Evolutionary conservation across 2,329 filamentous ascomycete species (phyloP).

Genomic region (Epichloe glyceriae): DNA sequence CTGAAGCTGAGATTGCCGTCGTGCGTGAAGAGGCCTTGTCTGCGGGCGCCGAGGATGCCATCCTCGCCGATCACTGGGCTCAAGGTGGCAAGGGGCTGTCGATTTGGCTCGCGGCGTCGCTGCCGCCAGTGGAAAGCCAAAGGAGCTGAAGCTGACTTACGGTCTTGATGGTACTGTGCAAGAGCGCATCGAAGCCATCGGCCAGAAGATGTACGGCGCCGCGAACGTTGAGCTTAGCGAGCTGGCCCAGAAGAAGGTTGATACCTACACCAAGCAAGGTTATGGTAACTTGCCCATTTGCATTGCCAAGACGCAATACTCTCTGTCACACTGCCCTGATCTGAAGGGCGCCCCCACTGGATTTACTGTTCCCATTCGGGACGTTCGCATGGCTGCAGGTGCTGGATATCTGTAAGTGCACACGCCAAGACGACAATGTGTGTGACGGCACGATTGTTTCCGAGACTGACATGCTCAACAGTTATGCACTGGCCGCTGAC

Average conservation of each 20-base stretch:
- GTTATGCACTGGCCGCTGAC: slow-evolving; percentile 87
- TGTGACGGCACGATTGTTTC: not conserved
- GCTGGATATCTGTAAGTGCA: slow-evolving; percentile 71
- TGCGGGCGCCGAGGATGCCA: slow-evolving; percentile 86
- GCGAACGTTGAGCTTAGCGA: slow-evolving; percentile 84
- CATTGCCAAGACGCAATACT: slow-evolving; percentile 97
- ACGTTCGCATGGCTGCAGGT: slow-evolving; percentile 87
- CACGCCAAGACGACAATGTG: not conserved
- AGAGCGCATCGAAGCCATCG: slow-evolving; percentile 82
- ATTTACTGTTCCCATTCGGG: slow-evolving; percentile 87
- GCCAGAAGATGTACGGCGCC: slow-evolving; percentile 88
- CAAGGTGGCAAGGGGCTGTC: slow-evolving; percentile 79
- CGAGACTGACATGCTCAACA: slow-evolving; percentile 27
- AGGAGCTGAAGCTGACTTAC: slow-evolving; percentile 82
- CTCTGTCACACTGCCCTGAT: slow-evolving; percentile 79
- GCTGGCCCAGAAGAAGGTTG: slow-evolving; percentile 88
- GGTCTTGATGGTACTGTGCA: slow-evolving; percentile 65
- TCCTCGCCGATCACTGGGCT: slow-evolving; percentile 92
- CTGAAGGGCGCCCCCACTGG: slow-evolving; percentile 91
- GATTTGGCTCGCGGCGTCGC: slow-evolving; percentile 83
- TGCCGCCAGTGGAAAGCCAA: slow-evolving; percentile 67
- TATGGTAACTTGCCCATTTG: slow-evolving; percentile 91
- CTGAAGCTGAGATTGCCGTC: slow-evolving; percentile 77
- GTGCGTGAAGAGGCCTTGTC: slow-evolving; percentile 83
- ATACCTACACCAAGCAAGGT: slow-evolving; percentile 85